Evolutionary conservation across 305 asterid genomes (phyloP).

Genomic region (Ajuga reptans): DNA sequence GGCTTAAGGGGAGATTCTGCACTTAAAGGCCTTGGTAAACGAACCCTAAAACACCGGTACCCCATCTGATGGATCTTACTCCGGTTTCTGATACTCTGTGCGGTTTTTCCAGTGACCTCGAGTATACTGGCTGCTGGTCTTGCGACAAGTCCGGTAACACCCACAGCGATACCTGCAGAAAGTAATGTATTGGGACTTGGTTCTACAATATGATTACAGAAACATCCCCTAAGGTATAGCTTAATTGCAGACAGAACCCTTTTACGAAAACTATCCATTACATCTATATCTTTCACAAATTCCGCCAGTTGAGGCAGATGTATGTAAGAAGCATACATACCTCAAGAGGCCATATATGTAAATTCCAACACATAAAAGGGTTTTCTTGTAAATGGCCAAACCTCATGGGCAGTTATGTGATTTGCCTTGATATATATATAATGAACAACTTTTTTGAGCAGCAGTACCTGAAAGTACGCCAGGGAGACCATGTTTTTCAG

Average conservation of each 20-base stretch:
- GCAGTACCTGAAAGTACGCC: slow-evolving; percentile 83
- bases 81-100: slow-evolving; percentile 90
- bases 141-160: slow-evolving; percentile 91
- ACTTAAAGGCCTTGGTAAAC: slow-evolving; percentile 79
- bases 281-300: not conserved
- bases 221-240: not conserved
- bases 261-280: too few relatives aligned
- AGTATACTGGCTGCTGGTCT: slow-evolving; percentile 97
- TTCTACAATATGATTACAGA: not conserved
- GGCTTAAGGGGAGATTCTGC: slow-evolving; percentile 60
- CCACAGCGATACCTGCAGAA: slow-evolving; percentile 75
- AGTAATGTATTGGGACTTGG: not conserved
- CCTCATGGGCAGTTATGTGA: not conserved
- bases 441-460: not conserved
- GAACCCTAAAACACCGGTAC: slow-evolving; percentile 51
- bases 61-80: slow-evolving; percentile 67
- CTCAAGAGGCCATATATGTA: not conserved
- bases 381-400: not conserved
- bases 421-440: not conserved
- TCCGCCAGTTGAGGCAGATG: not conserved
- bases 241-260: too few relatives aligned
- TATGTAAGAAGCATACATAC: too few relatives aligned
- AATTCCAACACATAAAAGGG: not conserved
- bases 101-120: slow-evolving; percentile 94
- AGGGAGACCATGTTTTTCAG: slow-evolving; percentile 93